phyloP scores from a whole-genome alignment of 371 early-diverging fungal species.

The Parasitella parasitica region DNA sequence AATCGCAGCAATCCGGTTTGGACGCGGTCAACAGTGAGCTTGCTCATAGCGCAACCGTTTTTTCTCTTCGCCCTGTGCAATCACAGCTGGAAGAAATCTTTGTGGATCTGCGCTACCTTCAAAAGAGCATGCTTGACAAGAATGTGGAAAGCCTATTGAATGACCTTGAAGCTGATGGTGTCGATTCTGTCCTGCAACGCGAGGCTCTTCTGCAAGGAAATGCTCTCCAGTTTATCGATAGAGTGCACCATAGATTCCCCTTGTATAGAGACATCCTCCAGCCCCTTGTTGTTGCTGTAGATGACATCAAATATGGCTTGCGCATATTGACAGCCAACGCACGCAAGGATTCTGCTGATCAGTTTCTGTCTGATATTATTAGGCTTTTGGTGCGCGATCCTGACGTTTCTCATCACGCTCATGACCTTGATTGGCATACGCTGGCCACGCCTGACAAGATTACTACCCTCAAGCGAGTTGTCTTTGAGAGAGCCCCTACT shows the following conservation, averaged over 20 bases:
- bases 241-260: conserved; percentile 57
- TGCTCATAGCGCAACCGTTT: conserved; percentile 39
- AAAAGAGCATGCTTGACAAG: conserved; percentile 62
- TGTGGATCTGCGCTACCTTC: conserved; percentile 72
- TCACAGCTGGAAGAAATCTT: conserved; percentile 76
- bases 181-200: conserved; percentile 44
- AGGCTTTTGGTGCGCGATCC: conserved; percentile 48
- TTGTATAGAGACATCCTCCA: conserved; percentile 78
- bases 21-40: conserved; percentile 30
- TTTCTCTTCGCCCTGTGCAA: conserved; percentile 68
- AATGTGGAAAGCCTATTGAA: conserved; percentile 46
- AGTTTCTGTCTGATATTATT: conserved; percentile 41
- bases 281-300: conserved; percentile 69
- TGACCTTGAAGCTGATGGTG: conserved; percentile 38
- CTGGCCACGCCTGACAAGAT: conserved; percentile 49
- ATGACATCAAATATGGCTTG: conserved; percentile 80
- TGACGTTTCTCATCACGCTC: conserved; percentile 33
- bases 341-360: conserved; percentile 28
- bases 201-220: conserved; percentile 74
- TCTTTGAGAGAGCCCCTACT: conserved; percentile 54
- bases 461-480: conserved; percentile 43
- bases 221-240: conserved; percentile 67
- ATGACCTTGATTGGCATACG: conserved; percentile 45
- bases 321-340: conserved; percentile 51
- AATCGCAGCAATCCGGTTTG: conserved; percentile 23